Percentiles rank a stretch among this genome's conserved stretches.
These are phyloP conservation scores for Petunia axillaris DNA, from an alignment of 257 asterid genomes.

Conservation along the genomic window DNA sequence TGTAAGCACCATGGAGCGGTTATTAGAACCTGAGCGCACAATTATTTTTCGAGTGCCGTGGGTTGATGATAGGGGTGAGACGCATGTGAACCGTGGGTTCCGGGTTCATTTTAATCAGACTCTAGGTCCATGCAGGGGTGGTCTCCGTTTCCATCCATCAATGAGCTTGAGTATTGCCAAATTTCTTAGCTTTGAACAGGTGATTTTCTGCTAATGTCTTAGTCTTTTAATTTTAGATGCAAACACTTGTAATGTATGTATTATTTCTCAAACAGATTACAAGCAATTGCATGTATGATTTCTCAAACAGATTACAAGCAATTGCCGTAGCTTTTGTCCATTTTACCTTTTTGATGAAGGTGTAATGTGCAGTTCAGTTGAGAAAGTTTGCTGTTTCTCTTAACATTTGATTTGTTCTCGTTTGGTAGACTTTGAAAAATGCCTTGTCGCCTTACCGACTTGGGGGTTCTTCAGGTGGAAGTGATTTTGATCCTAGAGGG, in stretches of 20 bases:
- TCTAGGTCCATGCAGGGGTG: slow-evolving; percentile 99
- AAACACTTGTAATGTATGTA: not conserved
- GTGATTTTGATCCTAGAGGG: slow-evolving; percentile 96
- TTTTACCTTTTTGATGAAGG: slow-evolving; percentile 23
- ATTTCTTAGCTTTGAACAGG: slow-evolving; percentile 98
- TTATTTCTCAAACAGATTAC: not conserved
- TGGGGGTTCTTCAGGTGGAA: slow-evolving; percentile 99
- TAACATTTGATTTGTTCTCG: slow-evolving; percentile 36
- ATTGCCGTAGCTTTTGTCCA: slow-evolving; percentile 11
- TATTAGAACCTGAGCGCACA: slow-evolving; percentile 92
- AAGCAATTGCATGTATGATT: not conserved
- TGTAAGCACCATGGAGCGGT: slow-evolving; percentile 91
- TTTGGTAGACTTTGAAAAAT: slow-evolving; percentile 82
- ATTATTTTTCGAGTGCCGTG: slow-evolving; percentile 94
- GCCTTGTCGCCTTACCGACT: slow-evolving; percentile 96
- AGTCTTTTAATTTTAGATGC: slow-evolving; percentile 1
- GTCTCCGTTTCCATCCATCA: slow-evolving; percentile 89
- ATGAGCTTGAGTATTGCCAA: slow-evolving; percentile 95
- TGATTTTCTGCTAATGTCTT: slow-evolving; percentile 27
- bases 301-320: not conserved
- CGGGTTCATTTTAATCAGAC: slow-evolving; percentile 95
- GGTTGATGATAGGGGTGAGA: slow-evolving; percentile 96
- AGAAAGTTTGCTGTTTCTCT: slow-evolving; percentile 29
- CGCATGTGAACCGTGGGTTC: slow-evolving; percentile 92
- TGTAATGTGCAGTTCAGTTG: slow-evolving; percentile 20